Evolutionary conservation across 2,329 filamentous ascomycete species (phyloP), one percentile per base, ranked within the genome.

Genomic region (Scorias spongiosa): DNA sequence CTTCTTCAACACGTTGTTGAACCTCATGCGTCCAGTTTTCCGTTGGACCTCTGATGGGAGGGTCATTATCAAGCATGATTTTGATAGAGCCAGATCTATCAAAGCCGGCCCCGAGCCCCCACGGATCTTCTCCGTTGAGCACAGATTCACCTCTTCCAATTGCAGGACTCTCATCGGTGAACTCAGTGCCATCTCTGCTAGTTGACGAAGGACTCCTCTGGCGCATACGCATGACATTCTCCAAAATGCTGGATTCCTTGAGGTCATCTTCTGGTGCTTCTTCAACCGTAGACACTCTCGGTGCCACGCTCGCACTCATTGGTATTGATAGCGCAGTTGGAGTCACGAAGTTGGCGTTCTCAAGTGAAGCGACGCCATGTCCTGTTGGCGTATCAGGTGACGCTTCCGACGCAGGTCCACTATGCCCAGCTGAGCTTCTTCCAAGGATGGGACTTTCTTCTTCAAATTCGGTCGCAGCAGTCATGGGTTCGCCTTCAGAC

Each of bases 381-480:
- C 46, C 47, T n/a, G 39, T 39, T 5, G 20, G 38, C 3, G 29
- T 11, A 12, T 41, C 39, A 17, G 41, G 47, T 30, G 43, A 28
- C 14, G 47, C 43, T 34, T 40, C 44, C 30, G 42, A 32, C 20
- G 43, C 40, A 37, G 38, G 44, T 41, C 39, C 43, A 29, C 40
- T 34, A 29, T 45, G 15, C n/a, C 29, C 36, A 43, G 20, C 18
- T 37, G 36, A 78, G 4, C 80, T 79, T 47, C 83, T 71, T 5
- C 76, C 80, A 12, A 85, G 63, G 2, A 76, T 76, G 8, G 80
- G 80, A 26, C 80, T 83, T 53, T 82, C 79, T 40, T 65, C 61
- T 44, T 69, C 66, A 40, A 69, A 66, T 39, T 65, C 62, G 2
- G 65, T 65, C 41, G 57, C 58, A 14, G 51, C 51, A 17, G 57